Percentiles rank a stretch among this genome's conserved stretches.
Conservation (phyloP, 495 filamentous ascomycete species). For the Aspergillus conjunctus region DNA sequence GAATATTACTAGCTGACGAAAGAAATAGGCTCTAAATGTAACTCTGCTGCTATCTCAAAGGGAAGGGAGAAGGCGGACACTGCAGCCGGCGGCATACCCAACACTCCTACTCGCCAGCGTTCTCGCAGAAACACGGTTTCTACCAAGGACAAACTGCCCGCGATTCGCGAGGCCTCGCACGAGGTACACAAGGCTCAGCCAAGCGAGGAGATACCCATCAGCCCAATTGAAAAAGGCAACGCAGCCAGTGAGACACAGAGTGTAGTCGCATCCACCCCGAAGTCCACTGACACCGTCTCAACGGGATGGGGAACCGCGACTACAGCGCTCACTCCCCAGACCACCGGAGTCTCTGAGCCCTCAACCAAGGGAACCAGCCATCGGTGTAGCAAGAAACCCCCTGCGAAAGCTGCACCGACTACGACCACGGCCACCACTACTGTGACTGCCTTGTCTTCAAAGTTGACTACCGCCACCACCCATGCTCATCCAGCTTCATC, state of each 20-base stretch:
- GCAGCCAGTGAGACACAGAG: neutral
- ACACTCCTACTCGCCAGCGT: neutral
- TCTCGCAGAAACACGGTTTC: constrained; percentile 5
- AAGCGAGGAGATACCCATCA: neutral
- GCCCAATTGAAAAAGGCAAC: neutral
- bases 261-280: constrained; percentile 12
- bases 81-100: neutral
- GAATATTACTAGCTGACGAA: neutral
- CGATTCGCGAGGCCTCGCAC: constrained; percentile 10
- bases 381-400: neutral
- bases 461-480: constrained; percentile 6
- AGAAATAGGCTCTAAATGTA: neutral
- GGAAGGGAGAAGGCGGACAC: neutral
- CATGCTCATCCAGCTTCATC: constrained; percentile 23
- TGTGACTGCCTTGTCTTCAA: neutral
- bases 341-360: constrained; percentile 11
- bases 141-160: constrained; percentile 14
- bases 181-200: neutral
- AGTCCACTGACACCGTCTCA: constrained; percentile 16
- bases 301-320: constrained; percentile 7
- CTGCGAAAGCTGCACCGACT: too few relatives aligned
- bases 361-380: neutral
- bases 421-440: neutral
- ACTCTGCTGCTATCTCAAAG: neutral
- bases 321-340: constrained; percentile 10